These are phyloP conservation scores for Paraphoma chrysanthemicola DNA, from an alignment of 2,329 filamentous ascomycete species.

Conservation along the genomic window DNA sequence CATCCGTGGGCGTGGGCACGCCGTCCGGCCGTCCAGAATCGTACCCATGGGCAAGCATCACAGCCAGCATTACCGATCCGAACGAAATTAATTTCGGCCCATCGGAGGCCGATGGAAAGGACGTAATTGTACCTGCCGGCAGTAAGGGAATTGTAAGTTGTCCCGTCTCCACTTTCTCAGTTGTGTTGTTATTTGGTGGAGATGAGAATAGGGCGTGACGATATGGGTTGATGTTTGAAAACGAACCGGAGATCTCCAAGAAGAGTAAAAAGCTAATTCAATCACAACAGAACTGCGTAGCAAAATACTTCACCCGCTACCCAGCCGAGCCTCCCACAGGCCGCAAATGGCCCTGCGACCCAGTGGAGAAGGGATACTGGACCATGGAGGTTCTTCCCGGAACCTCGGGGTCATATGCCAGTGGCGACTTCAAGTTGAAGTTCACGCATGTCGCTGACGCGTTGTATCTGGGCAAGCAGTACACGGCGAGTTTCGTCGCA, in stretches of 20 bases:
- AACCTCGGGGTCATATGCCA: slow-evolving; percentile 5
- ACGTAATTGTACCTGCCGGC: slow-evolving; percentile 22
- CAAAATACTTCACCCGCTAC: slow-evolving; percentile 27
- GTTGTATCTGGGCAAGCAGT: slow-evolving; percentile 15
- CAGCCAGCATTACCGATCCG: slow-evolving; percentile 34
- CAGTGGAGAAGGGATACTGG: slow-evolving; percentile 29
- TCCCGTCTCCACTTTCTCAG: no score
- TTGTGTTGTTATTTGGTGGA: no score
- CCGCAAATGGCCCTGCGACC: slow-evolving; percentile 35
- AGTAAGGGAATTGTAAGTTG: slow-evolving; percentile 18
- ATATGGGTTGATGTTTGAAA: no score
- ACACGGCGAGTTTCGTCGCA: slow-evolving; percentile 20
- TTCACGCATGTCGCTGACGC: slow-evolving; percentile 28
- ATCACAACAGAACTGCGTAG: slow-evolving; percentile 25
- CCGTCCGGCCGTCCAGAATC: slow-evolving; percentile 27
- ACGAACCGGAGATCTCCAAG: no score
- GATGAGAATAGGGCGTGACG: no score
- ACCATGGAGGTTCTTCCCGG: slow-evolving; percentile 25
- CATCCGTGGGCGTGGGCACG: not conserved
- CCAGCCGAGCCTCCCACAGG: slow-evolving; percentile 18
- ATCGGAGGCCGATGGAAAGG: slow-evolving; percentile 2
- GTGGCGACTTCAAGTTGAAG: slow-evolving; percentile 27
- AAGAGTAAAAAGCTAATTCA: not conserved
- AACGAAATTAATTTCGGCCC: slow-evolving; percentile 27
- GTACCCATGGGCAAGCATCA: slow-evolving; percentile 28